Evolutionary conservation across 2,329 filamentous ascomycete species (phyloP), one percentile per base, ranked within the genome.

Genomic region (Anisogramma anomala): DNA sequence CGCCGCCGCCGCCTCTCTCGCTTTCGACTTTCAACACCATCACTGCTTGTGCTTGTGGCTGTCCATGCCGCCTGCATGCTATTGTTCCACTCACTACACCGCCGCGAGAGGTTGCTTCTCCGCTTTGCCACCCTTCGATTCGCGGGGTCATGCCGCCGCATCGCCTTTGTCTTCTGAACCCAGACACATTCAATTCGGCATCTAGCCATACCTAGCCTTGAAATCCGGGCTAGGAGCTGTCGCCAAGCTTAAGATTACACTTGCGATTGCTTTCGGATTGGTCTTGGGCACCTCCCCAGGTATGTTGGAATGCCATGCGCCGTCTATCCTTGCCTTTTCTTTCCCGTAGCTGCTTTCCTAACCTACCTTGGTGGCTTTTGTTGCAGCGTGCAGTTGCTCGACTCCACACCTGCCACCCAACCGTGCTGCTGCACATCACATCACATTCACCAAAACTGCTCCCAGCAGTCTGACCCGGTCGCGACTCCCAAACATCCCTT

Each of bases 91-190:
- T 35, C 34, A 33, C 34, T 36, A 11, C 13, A 26, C 39, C 25
- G 15, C 26, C n/a, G n/a, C n/a, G n/a, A n/a, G n/a, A n/a, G n/a
- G n/a, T 15, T n/a, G 33, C 39, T 18, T 15, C 20, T 26, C 26
- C 32, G 37, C 27, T n/a, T 26, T 35, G 31, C 36, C 18, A 14
- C 36, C 25, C 30, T 20, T 11, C 37, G 19, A 10, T 22, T 14
- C 18, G 36, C 40, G 33, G 31, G 40, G 43, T 43, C 43, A 40
- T 46, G 43, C 40, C 36, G 43, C 35, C 36, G 40, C 27, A 43
- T 33, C 35, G 33, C 40, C 28, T 23, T 20, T 39, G 33, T 41
- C 42, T 36, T 26, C 32, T 23, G 32, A 23, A n/a, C 27, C 31
- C 35, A 32, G 17, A 37, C 22, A 32, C 25, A 22, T 10, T 23